Evolutionary conservation across 495 filamentous ascomycete species (phyloP).

Genomic region (Hypoxylon cercidicola): DNA sequence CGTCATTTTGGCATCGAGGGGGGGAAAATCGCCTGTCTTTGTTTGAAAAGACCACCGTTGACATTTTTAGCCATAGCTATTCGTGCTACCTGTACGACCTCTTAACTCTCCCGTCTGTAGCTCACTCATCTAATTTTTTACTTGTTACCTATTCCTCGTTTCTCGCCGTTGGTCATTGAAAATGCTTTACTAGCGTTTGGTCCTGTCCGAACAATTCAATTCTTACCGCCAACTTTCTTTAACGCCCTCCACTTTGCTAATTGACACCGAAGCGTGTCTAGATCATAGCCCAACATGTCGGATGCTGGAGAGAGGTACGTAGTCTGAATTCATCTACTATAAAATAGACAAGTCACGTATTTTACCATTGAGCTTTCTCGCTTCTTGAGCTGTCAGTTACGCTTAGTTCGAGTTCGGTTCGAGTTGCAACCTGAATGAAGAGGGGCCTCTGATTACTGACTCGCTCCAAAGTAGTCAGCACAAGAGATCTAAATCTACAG

Average conservation of each 20-base stretch:
- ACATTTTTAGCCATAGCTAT: conserved; percentile 22
- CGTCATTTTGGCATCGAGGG: conserved; percentile 39
- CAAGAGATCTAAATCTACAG: conserved; percentile 63
- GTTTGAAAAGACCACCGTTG: conserved; percentile 31
- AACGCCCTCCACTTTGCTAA: conserved; percentile 11
- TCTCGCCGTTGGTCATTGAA: conserved; percentile 22
- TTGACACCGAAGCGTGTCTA: conserved; percentile 15
- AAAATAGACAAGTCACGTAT: conserved; percentile 10
- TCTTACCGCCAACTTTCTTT: conserved; percentile 8
- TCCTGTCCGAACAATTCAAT: conserved; percentile 10
- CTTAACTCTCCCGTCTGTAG: no score
- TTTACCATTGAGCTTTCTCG: conserved; percentile 5
- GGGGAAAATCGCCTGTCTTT: conserved; percentile 14
- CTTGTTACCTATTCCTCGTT: no score
- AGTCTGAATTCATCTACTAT: conserved; percentile 1
- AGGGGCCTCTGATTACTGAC: conserved; percentile 23
- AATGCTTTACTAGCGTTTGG: conserved; percentile 28
- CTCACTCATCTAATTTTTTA: background rate
- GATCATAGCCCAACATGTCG: conserved; percentile 49
- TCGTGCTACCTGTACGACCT: background rate
- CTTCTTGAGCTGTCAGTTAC: background rate
- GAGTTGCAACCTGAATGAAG: background rate
- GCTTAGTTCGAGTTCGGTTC: conserved; percentile 8
- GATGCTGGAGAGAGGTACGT: conserved; percentile 57
- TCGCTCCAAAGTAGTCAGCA: conserved; percentile 50